phyloP scores from a whole-genome alignment of 345 rosid genomes.

The Aquilaria malaccensis region DNA sequence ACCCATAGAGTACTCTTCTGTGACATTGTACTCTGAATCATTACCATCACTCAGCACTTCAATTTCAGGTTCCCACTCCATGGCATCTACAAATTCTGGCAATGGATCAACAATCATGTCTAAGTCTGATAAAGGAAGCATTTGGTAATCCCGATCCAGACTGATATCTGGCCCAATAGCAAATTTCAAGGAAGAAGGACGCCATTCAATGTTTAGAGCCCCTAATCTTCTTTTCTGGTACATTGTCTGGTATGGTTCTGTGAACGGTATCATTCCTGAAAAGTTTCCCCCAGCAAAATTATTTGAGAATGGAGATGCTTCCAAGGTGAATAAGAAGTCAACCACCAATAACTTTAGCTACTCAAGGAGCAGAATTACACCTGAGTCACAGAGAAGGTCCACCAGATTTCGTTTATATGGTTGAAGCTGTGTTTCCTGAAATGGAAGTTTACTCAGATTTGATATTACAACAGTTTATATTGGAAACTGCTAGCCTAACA shows the following conservation, averaged over 20 bases:
- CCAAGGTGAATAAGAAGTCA: conserved; percentile 10
- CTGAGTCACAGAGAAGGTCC: conserved; percentile 98
- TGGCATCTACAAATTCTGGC: conserved; percentile 73
- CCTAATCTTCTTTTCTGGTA: conserved; percentile 92
- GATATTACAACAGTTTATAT: too few species aligned
- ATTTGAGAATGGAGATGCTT: conserved; percentile 7
- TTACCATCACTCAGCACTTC: conserved; percentile 71
- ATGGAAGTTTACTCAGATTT: conserved; percentile 8
- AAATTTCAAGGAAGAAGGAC: conserved; percentile 65
- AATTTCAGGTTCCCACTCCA: conserved; percentile 95
- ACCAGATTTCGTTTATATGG: conserved; percentile 92
- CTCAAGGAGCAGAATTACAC: conserved; percentile 30
- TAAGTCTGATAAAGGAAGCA: conserved; percentile 85
- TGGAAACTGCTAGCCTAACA: too few species aligned
- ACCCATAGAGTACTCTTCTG: conserved; percentile 69
- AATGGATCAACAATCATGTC: conserved; percentile 64
- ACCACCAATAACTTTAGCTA: conserved; percentile 9
- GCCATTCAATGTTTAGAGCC: conserved; percentile 90
- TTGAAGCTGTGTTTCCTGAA: conserved; percentile 91
- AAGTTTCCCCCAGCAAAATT: conserved; percentile 16
- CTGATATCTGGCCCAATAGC: conserved; percentile 86
- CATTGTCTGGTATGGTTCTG: conserved; percentile 94
- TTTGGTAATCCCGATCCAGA: conserved; percentile 72
- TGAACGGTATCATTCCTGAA: conserved; percentile 85
- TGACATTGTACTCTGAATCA: conserved; percentile 91